Conservation (phyloP, 257 asterid species). For the Paulownia fortunei region DNA sequence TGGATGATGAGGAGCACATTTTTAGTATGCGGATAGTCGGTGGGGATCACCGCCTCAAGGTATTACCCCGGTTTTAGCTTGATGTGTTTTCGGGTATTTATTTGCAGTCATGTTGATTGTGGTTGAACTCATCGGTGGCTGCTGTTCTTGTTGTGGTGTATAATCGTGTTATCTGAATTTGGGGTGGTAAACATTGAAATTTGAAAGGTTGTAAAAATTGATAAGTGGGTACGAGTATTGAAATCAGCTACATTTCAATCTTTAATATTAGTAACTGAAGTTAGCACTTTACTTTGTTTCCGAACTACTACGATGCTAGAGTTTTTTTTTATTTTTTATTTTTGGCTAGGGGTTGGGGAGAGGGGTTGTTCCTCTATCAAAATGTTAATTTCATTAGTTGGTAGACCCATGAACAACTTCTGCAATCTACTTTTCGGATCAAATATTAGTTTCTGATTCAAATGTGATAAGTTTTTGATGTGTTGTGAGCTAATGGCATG, state of each 20-base stretch:
- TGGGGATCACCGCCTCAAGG: constrained; percentile 94
- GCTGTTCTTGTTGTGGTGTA: background rate
- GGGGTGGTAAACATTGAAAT: background rate
- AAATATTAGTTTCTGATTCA: background rate
- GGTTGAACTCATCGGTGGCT: background rate
- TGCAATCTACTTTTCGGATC: background rate
- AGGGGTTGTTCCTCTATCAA: too few relatives aligned
- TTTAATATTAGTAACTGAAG: constrained; percentile 4
- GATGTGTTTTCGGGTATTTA: background rate
- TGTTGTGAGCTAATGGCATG: background rate
- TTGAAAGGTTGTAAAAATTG: background rate
- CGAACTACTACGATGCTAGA: background rate
- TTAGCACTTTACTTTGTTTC: background rate
- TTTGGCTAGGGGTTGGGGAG: too few relatives aligned
- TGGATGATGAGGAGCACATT: constrained; percentile 83
- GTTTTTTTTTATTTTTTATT: too few relatives aligned
- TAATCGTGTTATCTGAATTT: background rate
- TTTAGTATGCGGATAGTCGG: constrained; percentile 86
- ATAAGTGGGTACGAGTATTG: background rate
- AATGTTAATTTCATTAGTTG: too few relatives aligned
- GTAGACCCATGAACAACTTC: background rate
- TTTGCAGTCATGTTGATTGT: background rate
- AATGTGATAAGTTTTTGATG: background rate
- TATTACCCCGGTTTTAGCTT: constrained; percentile 17
- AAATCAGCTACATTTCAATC: constrained; percentile 20